Evolutionary conservation across 1,139 yeast species (phyloP).

Genomic region (Scheffersomyces cryptocercus): DNA sequence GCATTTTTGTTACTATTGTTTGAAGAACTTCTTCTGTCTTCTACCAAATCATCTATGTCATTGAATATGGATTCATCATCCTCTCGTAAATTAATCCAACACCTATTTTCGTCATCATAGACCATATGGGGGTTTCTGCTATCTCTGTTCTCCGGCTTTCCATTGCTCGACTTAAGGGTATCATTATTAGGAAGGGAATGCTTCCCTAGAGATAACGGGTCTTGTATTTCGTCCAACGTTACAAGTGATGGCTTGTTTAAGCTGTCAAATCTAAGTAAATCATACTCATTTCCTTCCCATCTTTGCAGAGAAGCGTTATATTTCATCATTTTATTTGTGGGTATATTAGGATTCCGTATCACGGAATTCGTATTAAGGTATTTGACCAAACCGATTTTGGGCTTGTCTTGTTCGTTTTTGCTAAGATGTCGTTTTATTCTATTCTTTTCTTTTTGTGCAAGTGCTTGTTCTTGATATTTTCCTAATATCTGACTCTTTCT

Average conservation of each 20-base stretch:
- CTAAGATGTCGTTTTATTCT: conserved; percentile 4
- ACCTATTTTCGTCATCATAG: conserved; percentile 57
- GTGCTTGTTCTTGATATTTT: conserved; percentile 25
- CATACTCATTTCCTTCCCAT: conserved; percentile 75
- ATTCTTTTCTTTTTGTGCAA: conserved; percentile 6
- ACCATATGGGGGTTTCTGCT: conserved; percentile 46
- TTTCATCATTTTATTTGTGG: conserved; percentile 39
- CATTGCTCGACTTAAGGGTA: conserved; percentile 8
- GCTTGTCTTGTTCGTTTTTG: conserved; percentile 11
- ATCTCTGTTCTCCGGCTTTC: conserved; percentile 4
- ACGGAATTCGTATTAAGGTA: conserved; percentile 29
- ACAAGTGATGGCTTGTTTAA: conserved; percentile 36
- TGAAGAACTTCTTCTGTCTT: conserved; percentile 2
- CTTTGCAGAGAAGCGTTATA: conserved; percentile 51
- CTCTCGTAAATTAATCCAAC: conserved; percentile 45
- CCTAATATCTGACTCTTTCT: conserved; percentile 27
- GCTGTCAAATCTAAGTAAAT: conserved; percentile 35
- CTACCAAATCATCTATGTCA: conserved; percentile 46
- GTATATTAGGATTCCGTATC: conserved; percentile 8
- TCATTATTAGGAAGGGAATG: conserved; percentile 9
- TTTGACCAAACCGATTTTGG: conserved; percentile 33
- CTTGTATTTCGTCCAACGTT: conserved; percentile 30
- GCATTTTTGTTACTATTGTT: conserved; percentile 1
- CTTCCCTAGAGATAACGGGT: conserved; percentile 15
- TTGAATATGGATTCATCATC: conserved; percentile 54